Evolutionary conservation across 1,139 yeast genomes (phyloP), one percentile per base, ranked within the genome.

Genomic region (Sugiyamaella novakii): DNA sequence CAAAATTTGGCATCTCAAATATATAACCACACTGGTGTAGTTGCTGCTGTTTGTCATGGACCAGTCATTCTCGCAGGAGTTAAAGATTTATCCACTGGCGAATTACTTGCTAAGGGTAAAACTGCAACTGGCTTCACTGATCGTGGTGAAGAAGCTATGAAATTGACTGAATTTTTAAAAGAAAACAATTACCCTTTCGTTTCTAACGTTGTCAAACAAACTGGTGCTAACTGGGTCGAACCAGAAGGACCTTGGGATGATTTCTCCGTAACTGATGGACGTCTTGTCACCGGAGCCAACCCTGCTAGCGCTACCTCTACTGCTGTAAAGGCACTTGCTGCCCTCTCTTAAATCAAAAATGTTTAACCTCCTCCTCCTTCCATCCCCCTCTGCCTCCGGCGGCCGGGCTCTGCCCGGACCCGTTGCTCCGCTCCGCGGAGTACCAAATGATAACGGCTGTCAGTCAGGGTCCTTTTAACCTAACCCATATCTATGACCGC

Each of bases 11-110:
- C 80, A 22, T 66, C 69, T 36, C 65, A 68, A 10, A 74, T 80
- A 45, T 79, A 76, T 62, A 68, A 67, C 37, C 67, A 73, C 19
- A 78, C 77, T 29, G 84, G 84, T 43, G 74, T 79, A 35, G 76
- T 81, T 22, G 64, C 81, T 34, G 83, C 86, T 12, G 85, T 81
- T 18, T 82, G 87, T 66, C 87, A 82, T 57, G 87, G 86, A 3
- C 84, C 85, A 11, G 74, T 75, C 35, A 71, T 80, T 54, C 76
- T 82, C 50, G 75, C 71, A 29, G 71, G 73, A 42, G 64, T 80
- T 55, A 69, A 62, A 37, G 77, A 76, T 54, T 59, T 66, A 42
- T 55, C 63, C 18, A 70, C 74, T 28, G 81, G 80, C 36, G 68
- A 72, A 46, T 66, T 69, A 8, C 59, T 82, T 47, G 69, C 77